Evolutionary conservation across 495 filamentous ascomycete species (phyloP), one percentile per base, ranked within the genome.

Genomic region (Talaromyces liani): DNA sequence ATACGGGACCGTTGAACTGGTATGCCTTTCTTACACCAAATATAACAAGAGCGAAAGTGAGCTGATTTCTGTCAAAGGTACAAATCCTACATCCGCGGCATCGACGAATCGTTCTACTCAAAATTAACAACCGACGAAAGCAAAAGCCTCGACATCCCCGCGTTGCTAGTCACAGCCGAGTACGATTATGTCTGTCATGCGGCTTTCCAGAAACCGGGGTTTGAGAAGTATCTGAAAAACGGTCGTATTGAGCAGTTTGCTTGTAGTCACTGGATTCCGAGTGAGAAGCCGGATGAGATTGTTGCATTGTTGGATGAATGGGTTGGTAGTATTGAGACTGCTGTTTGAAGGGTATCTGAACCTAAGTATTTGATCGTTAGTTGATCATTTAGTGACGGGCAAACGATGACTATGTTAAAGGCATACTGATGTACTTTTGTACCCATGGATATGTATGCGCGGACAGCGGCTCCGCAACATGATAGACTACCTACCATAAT

Each of bases 1-100:
- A 62, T 53, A 62, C 60, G 7, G 60, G 60, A 7, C 60, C 60
- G 1, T 16, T 61, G 6, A 61, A 60, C 14, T 60, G 58, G 58
- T 60, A 60, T 22, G 1, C 22, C 25, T 2, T 22, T 58, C 6
- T 20, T 27, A 54, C 8, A 54, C 51, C 3, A 54, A 8, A 4
- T 14, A 0, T 39, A 1, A 34, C 16, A 20, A 20, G 20, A 14
- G 18, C 16, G 18, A 24, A 34, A 14, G 25, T 16, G 10, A 27
- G 39, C 4, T 27, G 8, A 27, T 8, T 1, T 20, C 25, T 29
- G 2, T n/a, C 10, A 47, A 24, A 22, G 58, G 34, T 47, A 60
- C 36, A 60, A 60, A 60, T 24, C 58, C 16, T 22, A n/a, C 22
- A 45, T 60, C 12, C 58, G 58, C 16, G 58, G 58, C 18, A 34